phyloP scores from a whole-genome alignment of 805 yeast species.

The Candida nanaspora region DNA sequence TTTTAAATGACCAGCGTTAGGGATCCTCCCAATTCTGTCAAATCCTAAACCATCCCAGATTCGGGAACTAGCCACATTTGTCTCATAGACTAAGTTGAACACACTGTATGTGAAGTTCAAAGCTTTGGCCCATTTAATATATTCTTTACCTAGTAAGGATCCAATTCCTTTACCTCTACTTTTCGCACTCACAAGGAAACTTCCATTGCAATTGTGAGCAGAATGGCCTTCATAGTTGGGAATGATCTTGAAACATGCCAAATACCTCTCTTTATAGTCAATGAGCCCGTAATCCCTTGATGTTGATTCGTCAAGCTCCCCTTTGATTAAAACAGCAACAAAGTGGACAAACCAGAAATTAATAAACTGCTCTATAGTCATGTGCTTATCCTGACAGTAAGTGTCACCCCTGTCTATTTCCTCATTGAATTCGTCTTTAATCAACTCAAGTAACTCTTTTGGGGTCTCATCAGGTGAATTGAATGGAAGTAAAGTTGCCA shows the following conservation, averaged over 20 bases:
- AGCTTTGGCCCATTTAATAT: constrained; percentile 64
- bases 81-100: constrained; percentile 79
- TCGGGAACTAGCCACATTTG: constrained; percentile 64
- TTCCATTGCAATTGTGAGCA: constrained; percentile 84
- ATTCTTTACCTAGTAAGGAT: constrained; percentile 56
- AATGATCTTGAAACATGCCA: constrained; percentile 76
- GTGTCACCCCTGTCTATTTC: constrained; percentile 71
- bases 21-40: constrained; percentile 66
- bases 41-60: constrained; percentile 86
- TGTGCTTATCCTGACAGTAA: constrained; percentile 49
- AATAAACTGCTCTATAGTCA: constrained; percentile 40
- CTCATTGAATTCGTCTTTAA: constrained; percentile 48
- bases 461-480: constrained; percentile 46
- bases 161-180: constrained; percentile 63
- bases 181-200: constrained; percentile 59
- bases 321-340: constrained; percentile 53
- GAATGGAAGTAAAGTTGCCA: constrained; percentile 54
- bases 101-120: constrained; percentile 80
- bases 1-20: constrained; percentile 66
- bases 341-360: constrained; percentile 64
- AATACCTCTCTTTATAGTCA: constrained; percentile 40
- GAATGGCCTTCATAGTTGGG: constrained; percentile 85
- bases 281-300: constrained; percentile 8
- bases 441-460: constrained; percentile 32
- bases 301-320: constrained; percentile 16